Base-by-base conservation (phyloP, 2,329 filamentous ascomycete genomes). In the Cordyceps cateniannulata region DNA sequence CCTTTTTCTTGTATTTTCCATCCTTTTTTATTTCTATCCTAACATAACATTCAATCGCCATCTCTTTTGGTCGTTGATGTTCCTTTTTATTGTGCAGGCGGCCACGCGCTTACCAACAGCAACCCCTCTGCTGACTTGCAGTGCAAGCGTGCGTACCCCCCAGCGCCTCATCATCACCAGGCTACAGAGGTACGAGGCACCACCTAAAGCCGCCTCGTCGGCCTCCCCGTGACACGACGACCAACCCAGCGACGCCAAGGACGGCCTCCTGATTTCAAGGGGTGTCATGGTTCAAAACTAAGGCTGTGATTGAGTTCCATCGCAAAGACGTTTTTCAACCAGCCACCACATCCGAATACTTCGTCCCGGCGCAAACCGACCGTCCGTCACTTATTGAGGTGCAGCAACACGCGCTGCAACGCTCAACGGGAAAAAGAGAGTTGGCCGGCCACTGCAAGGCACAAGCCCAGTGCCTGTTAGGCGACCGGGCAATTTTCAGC, bases 401-500 rank as follows among this genome's bases (percentile, higher is more conserved):
- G 45, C 55, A 25, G 55, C 44, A 57, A 20, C 10, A 25, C 29
- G 10, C 32, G 55, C 29, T 40, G 44, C 40, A 42, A n/a, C n/a
- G n/a, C 40, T 42, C 16, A 42, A 5, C 40, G 8, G 40, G n/a
- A 18, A 42, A 42, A 42, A 20, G n/a, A 53, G 35, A 56, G 53
- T 45, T 56, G 29, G 29, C 45, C 27, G 29, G 44, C 55, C n/a
- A 24, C 55, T 58, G 55, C 55, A 58, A 58, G 55, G 55, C 55
- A 58, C 55, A 14, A 27, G 35, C 35, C 10, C 35, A 20, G 16
- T 20, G n/a, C n/a, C n/a, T n/a, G 32, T 35, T 35, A 53, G 40
- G 32, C 51, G 51, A 53, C 22, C 49, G 20, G 32, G 32, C 32
- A 35, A 35, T 42, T 29, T 18, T 29, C 47, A 29, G 24, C 47